These are phyloP conservation scores for Aspergillus pseudoterreus DNA, from an alignment of 2,329 filamentous ascomycete species.

Conservation along the genomic window DNA sequence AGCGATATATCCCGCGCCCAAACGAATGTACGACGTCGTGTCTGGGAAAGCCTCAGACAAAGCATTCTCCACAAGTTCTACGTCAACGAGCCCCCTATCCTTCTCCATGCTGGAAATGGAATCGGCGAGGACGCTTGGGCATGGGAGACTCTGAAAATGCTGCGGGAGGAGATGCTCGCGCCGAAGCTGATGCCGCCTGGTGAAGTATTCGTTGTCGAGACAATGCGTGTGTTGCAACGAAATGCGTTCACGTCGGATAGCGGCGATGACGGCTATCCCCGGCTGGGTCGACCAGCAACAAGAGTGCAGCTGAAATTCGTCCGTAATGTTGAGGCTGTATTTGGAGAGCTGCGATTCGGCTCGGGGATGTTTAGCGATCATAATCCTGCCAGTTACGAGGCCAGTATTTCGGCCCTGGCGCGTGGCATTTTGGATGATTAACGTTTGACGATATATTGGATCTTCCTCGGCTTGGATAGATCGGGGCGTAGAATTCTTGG, in stretches of 20 bases:
- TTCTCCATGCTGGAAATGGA: slow-evolving; percentile 44
- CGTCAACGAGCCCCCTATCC: slow-evolving; percentile 43
- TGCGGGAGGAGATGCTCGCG: slow-evolving; percentile 65
- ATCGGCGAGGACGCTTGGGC: slow-evolving; percentile 67
- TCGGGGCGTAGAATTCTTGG: no score
- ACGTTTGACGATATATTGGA: slow-evolving; percentile 7
- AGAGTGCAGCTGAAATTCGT: slow-evolving; percentile 68
- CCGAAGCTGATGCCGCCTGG: slow-evolving; percentile 70
- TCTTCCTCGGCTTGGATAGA: neutral
- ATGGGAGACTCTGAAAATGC: slow-evolving; percentile 61
- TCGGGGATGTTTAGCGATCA: slow-evolving; percentile 73
- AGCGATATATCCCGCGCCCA: slow-evolving; percentile 65
- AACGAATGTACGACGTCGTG: slow-evolving; percentile 61
- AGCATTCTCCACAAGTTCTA: slow-evolving; percentile 62
- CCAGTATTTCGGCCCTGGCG: slow-evolving; percentile 60
- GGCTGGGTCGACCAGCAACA: slow-evolving; percentile 62
- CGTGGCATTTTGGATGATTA: slow-evolving; percentile 43
- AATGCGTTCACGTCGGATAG: slow-evolving; percentile 56
- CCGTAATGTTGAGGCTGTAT: slow-evolving; percentile 65
- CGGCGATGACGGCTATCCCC: slow-evolving; percentile 40
- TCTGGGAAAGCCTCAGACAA: slow-evolving; percentile 64
- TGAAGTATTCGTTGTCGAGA: slow-evolving; percentile 71
- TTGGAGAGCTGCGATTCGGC: slow-evolving; percentile 68
- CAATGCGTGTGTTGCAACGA: slow-evolving; percentile 62
- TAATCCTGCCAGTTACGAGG: slow-evolving; percentile 70